Evolutionary conservation across 2,329 filamentous ascomycete species (phyloP).

Genomic region (Epichloe sylvatica): DNA sequence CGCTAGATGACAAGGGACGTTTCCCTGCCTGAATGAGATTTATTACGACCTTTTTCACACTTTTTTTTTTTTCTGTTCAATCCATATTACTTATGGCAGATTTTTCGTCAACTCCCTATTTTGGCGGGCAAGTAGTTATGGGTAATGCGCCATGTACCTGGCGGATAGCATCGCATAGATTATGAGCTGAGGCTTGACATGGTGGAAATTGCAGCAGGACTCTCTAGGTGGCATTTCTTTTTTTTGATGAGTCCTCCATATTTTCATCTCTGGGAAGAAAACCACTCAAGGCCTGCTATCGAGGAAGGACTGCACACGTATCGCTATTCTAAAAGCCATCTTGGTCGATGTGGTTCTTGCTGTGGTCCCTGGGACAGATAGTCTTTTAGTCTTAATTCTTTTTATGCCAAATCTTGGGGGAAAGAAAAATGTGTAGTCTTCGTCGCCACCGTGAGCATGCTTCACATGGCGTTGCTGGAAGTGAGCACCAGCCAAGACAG

Average conservation of each 20-base stretch:
- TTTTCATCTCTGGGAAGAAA: constrained; percentile 1
- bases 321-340: constrained; percentile 2
- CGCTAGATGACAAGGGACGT: constrained; percentile 14
- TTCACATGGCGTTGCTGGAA: neutral
- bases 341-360: neutral
- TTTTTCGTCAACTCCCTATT: constrained; percentile 13
- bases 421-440: neutral
- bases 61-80: constrained; percentile 11
- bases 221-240: constrained; percentile 8
- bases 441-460: neutral
- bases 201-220: constrained; percentile 14
- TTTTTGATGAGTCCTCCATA: constrained; percentile 18
- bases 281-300: neutral
- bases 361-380: neutral
- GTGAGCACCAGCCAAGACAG: no score
- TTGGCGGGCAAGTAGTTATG: constrained; percentile 1
- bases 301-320: neutral
- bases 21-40: constrained; percentile 18
- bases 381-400: neutral
- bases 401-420: neutral
- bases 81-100: constrained; percentile 25
- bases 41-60: constrained; percentile 22
- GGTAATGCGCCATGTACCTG: neutral
- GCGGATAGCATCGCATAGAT: neutral
- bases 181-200: constrained; percentile 13